Base-by-base conservation (phyloP, 192 early-diverging fungal genomes). In the Coemansia javaensis region DNA sequence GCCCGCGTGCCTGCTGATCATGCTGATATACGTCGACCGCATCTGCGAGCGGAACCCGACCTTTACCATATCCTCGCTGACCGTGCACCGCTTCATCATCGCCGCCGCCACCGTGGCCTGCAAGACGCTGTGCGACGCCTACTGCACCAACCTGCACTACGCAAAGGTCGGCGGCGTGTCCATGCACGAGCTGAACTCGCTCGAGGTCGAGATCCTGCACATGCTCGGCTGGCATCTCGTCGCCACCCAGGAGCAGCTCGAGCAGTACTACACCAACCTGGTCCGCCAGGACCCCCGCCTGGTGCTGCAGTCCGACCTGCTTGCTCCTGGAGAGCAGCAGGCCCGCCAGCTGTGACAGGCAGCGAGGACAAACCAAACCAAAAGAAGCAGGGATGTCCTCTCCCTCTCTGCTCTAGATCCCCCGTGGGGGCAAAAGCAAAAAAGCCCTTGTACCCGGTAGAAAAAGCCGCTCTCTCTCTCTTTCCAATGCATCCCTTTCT, bases 141-240 rank as follows among this genome's bases (percentile, higher is more conserved):
- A 97, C 53, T 89, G 90, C 55, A 97, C 94, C 14, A 99, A 99
- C 61, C 77, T 85, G 13, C 88, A 91, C 57, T 99, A 92, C 67
- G 94, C 93, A 1, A 89, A 89, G 59, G 91, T 99, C 13, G 97
- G 97, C 15, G 97, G 97, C 18, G 81, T 99, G 24, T 83, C 86
- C 5, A 84, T 89, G 37, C 85, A 90, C 45, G 97, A 99, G 70
- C 74, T 99, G 12, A 99, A 99, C 50, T 79, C 90, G 11, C 67
- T 99, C 7, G 96, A 91, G 53, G 76, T 99, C 44, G 97, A 99
- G 61, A 82, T 94, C 49, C 47, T 94, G 38, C 75, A 77, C 14
- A 67, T 94, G 56, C 89, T 97, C 32, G 90, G 92, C 46, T 98
- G 96, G 96, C 81, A 89, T 32, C 59, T 98, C 12, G 67, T 86